Evolutionary conservation across 2,329 filamentous ascomycete genomes (phyloP).

Genomic region (Falciphora oryzae): DNA sequence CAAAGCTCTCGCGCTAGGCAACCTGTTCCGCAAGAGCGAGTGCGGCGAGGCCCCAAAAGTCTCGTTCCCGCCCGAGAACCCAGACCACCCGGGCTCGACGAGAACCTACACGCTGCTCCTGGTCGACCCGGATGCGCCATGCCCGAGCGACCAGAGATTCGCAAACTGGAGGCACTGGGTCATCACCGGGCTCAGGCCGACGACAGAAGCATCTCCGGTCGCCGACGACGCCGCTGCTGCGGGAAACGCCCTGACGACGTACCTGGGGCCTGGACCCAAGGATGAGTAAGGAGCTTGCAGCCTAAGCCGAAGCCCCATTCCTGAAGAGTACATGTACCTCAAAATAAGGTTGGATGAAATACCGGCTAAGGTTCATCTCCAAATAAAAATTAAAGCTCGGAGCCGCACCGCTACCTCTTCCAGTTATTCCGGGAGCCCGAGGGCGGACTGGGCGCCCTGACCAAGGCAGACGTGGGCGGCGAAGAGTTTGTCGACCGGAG

Average conservation of each 20-base stretch:
- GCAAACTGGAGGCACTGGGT: conserved; percentile 52
- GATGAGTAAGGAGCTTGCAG: conserved; percentile 33
- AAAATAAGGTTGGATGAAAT: not conserved
- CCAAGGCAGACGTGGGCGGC: conserved; percentile 37
- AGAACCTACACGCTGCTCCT: conserved; percentile 40
- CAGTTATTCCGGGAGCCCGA: conserved; percentile 36
- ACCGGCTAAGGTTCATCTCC: not conserved
- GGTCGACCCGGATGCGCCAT: conserved; percentile 49
- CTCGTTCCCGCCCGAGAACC: not conserved
- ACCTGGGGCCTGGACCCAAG: conserved; percentile 38
- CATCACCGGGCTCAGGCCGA: conserved; percentile 33
- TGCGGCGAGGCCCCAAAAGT: conserved; percentile 5
- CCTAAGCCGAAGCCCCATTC: no score
- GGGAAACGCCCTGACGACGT: conserved; percentile 29
- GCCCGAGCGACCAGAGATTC: conserved; percentile 48
- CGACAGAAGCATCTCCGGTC: not conserved
- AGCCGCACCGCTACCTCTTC: conserved; percentile 42
- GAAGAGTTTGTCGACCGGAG: conserved; percentile 40
- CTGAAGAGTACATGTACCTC: not conserved
- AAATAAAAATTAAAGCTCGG: conserved; percentile 28
- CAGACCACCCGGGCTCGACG: not conserved
- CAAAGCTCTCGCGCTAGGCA: conserved; percentile 7
- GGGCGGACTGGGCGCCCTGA: conserved; percentile 18
- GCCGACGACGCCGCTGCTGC: conserved; percentile 18
- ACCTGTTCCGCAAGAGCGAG: conserved; percentile 10